A percentile compares a stretch with the other conserved stretches of the same genome.
Evolutionary conservation across 208 protist species (phyloP).

Genomic region (Acanthamoeba castellanii): DNA sequence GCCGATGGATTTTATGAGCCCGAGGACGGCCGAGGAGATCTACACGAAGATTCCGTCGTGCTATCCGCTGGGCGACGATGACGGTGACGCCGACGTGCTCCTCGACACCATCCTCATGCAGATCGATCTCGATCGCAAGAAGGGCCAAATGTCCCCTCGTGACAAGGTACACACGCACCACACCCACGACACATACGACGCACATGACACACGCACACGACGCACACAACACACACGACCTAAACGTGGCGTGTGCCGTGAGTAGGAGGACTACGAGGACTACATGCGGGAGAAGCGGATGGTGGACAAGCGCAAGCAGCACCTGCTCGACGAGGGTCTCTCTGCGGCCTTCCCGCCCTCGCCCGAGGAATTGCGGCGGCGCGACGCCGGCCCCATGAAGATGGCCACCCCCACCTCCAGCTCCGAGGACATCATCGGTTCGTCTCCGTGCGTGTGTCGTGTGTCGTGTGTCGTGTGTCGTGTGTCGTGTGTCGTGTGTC

Average conservation of each 20-base stretch:
- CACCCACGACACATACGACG: no score
- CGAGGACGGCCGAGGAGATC: background rate
- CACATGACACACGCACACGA: no score
- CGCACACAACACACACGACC: background rate
- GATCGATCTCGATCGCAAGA: constrained; percentile 16
- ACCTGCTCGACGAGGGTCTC: constrained; percentile 25
- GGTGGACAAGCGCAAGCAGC: constrained; percentile 31
- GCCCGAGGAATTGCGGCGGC: constrained; percentile 15
- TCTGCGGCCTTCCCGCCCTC: constrained; percentile 15
- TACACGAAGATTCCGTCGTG: constrained; percentile 33
- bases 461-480: no score
- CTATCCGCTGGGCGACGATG: background rate
- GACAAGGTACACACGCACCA: background rate
- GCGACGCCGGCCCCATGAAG: constrained; percentile 19
- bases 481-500: background rate
- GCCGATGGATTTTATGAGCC: constrained; percentile 43
- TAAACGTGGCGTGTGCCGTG: background rate
- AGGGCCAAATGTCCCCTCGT: background rate
- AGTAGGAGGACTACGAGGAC: constrained; percentile 31
- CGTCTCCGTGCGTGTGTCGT: background rate
- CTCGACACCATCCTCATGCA: constrained; percentile 44
- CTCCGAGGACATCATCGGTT: constrained; percentile 7
- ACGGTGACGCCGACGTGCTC: background rate
- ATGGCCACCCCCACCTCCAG: background rate
- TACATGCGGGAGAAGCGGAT: constrained; percentile 28